A percentile compares a stretch with the other conserved stretches of the same genome.
Evolutionary conservation across 1,284 basidiomycete genomes (phyloP).

Genomic region (Sanguinoderma infundibulare): DNA sequence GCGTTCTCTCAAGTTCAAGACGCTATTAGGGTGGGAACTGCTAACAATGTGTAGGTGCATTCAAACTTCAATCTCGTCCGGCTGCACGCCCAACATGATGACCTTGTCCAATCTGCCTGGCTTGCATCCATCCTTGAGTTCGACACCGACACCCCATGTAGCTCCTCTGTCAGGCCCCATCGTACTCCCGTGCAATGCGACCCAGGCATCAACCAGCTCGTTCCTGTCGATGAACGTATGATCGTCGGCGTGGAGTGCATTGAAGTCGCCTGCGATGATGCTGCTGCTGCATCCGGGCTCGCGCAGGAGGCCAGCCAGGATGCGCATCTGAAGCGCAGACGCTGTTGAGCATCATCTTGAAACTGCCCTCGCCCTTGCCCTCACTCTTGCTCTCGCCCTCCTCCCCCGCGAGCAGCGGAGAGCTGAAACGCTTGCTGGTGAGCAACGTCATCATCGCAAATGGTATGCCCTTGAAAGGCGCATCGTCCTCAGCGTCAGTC

Average conservation of each 20-base stretch:
- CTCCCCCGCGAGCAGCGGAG: conserved; percentile 24
- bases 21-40: too few species aligned
- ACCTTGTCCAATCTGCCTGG: not conserved
- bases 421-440: conserved; percentile 40
- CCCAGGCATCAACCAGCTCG: not conserved
- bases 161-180: not conserved
- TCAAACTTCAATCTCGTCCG: not conserved
- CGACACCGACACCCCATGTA: not conserved
- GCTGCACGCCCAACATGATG: not conserved
- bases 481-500: conserved; percentile 40
- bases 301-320: too few species aligned
- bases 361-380: too few species aligned
- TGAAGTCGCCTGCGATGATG: not conserved
- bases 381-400: not conserved
- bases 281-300: too few species aligned
- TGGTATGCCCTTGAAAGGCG: conserved; percentile 38
- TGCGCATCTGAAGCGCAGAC: too few species aligned
- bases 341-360: too few species aligned
- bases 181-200: not conserved
- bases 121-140: too few species aligned
- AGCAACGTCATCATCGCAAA: conserved; percentile 47
- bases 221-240: not conserved
- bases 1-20: too few species aligned
- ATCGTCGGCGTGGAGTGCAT: not conserved
- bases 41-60: too few species aligned